A percentile compares a stretch with the other conserved stretches of the same genome.
Conservation (phyloP, 805 yeast genomes). For the Phaffomyces thermotolerans region DNA sequence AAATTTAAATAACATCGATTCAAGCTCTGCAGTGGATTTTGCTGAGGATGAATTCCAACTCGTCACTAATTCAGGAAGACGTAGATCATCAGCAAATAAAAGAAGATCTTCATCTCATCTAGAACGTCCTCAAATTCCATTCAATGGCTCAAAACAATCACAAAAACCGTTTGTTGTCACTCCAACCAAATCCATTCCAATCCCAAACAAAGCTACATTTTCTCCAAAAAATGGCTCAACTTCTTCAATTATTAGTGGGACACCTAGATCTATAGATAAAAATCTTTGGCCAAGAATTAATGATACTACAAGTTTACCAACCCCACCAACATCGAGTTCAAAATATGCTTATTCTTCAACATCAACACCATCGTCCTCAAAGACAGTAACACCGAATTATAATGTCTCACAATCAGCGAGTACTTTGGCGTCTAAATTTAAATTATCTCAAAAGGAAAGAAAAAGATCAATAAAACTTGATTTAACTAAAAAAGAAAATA, state of each 20-base stretch:
- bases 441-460: conserved; percentile 51
- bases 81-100: conserved; percentile 24
- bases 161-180: neutral
- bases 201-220: neutral
- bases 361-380: neutral
- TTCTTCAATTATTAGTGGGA: neutral
- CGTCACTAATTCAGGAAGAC: conserved; percentile 26
- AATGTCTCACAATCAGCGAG: too few species aligned
- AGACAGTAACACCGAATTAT: neutral
- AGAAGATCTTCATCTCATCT: conserved; percentile 9
- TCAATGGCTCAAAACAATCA: neutral
- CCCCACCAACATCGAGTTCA: neutral
- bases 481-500: neutral
- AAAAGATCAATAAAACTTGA: conserved; percentile 33
- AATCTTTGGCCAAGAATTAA: conserved; percentile 6
- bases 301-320: neutral
- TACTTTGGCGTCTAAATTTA: too few species aligned
- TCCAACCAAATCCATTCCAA: neutral
- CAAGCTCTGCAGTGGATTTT: conserved; percentile 23
- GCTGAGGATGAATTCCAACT: conserved; percentile 27
- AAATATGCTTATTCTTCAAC: neutral
- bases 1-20: conserved; percentile 9
- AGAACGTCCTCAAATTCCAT: neutral
- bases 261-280: neutral
- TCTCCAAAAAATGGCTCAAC: conserved; percentile 1